phyloP scores from a whole-genome alignment of 257 asterid genomes.

The Handroanthus guayacan region DNA sequence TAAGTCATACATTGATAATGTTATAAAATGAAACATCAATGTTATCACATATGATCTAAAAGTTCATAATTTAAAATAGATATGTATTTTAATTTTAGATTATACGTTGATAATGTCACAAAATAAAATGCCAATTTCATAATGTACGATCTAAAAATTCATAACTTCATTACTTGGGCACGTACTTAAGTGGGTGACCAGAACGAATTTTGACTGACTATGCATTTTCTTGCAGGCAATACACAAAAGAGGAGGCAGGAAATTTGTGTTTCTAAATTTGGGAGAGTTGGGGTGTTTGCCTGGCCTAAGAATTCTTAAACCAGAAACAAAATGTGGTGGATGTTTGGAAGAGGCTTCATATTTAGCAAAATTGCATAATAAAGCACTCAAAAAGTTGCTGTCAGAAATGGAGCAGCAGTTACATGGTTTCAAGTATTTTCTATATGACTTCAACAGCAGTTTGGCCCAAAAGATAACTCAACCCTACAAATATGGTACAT shows the following conservation, averaged over 20 bases:
- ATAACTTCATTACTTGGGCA: too few relatives aligned
- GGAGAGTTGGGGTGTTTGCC: conserved; percentile 74
- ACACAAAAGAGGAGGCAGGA: conserved; percentile 60
- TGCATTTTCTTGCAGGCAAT: conserved; percentile 45
- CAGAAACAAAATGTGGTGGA: conserved; percentile 32
- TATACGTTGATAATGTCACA: too few relatives aligned
- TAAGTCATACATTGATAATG: too few relatives aligned
- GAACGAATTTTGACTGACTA: not conserved
- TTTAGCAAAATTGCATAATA: conserved; percentile 57
- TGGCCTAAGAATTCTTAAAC: conserved; percentile 55
- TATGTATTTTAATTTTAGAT: too few relatives aligned
- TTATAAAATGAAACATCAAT: too few relatives aligned
- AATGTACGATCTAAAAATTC: too few relatives aligned
- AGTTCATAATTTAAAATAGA: too few relatives aligned
- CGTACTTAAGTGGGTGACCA: too few relatives aligned
- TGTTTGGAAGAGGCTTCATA: conserved; percentile 58
- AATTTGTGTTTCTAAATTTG: conserved; percentile 65
- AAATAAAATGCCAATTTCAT: too few relatives aligned
- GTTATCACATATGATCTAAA: too few relatives aligned
- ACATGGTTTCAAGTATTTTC: conserved; percentile 54
- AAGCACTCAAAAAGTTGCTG: conserved; percentile 41
- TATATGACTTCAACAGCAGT: conserved; percentile 54
- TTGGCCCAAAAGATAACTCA: conserved; percentile 45
- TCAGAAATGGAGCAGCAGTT: conserved; percentile 42
- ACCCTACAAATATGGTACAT: conserved; percentile 59